These are phyloP conservation scores for Cryomyces minteri DNA, from an alignment of 495 filamentous ascomycete species.

Conservation along the genomic window DNA sequence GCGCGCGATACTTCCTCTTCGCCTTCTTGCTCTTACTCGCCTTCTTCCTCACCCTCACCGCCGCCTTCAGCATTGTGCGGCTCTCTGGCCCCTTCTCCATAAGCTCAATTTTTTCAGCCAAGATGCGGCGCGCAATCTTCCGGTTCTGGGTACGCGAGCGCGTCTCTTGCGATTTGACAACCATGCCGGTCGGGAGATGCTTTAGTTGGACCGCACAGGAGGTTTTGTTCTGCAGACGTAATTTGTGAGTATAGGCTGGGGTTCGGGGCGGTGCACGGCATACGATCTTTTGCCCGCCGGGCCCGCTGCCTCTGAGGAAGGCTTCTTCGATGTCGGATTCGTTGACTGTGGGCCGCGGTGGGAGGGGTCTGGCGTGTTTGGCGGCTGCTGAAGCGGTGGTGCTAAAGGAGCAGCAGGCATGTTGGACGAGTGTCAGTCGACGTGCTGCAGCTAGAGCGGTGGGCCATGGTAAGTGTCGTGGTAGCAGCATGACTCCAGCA, in stretches of 20 bases:
- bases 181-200: constrained; percentile 73
- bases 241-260: constrained; percentile 1
- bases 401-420: neutral
- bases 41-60: constrained; percentile 39
- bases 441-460: neutral
- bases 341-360: constrained; percentile 52
- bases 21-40: constrained; percentile 47
- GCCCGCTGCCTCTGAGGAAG: constrained; percentile 83
- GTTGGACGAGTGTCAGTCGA: neutral
- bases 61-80: constrained; percentile 34
- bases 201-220: constrained; percentile 85
- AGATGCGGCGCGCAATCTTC: constrained; percentile 58
- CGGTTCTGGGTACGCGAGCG: constrained; percentile 77
- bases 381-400: neutral
- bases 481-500: neutral
- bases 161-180: constrained; percentile 84
- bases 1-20: constrained; percentile 41
- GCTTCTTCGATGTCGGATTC: constrained; percentile 65
- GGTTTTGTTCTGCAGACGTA: constrained; percentile 54
- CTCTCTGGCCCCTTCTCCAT: constrained; percentile 39
- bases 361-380: constrained; percentile 25
- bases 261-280: constrained; percentile 17
- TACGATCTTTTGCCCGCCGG: constrained; percentile 83
- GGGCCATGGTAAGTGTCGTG: neutral
- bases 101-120: constrained; percentile 63